Conservation (phyloP, 108 stramenopile genomes). For the Cyclotella sp. region DNA sequence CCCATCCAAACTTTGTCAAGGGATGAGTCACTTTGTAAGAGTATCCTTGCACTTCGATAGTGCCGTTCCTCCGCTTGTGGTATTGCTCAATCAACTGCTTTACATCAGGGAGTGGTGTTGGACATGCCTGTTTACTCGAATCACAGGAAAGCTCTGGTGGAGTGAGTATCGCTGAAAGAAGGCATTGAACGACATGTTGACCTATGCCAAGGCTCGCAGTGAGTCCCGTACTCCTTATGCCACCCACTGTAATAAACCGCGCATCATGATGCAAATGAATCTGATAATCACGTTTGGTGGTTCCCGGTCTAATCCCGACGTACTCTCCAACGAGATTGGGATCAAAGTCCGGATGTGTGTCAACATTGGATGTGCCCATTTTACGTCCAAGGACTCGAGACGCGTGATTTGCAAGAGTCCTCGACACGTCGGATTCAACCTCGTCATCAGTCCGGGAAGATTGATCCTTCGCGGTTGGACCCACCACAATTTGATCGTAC, state of each 20-base stretch:
- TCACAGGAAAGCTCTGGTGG: not conserved
- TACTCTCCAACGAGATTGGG: slow-evolving; percentile 65
- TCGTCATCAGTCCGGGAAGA: slow-evolving; percentile 55
- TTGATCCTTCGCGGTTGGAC: slow-evolving; percentile 86
- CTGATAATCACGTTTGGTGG: slow-evolving; percentile 79
- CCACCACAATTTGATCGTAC: slow-evolving; percentile 82
- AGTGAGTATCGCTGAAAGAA: slow-evolving; percentile 36
- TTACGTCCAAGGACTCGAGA: slow-evolving; percentile 38
- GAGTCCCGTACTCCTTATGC: slow-evolving; percentile 83
- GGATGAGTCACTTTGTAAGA: slow-evolving; percentile 80
- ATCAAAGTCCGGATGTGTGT: slow-evolving; percentile 35
- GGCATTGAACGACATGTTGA: slow-evolving; percentile 59
- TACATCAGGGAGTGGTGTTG: slow-evolving; percentile 66
- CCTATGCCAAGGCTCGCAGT: slow-evolving; percentile 84
- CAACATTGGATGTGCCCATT: slow-evolving; percentile 15
- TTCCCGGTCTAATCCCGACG: slow-evolving; percentile 84
- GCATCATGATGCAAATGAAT: slow-evolving; percentile 49
- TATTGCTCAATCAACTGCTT: slow-evolving; percentile 59
- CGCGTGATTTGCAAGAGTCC: slow-evolving; percentile 47
- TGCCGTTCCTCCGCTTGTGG: slow-evolving; percentile 54
- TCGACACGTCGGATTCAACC: slow-evolving; percentile 56
- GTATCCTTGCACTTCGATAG: slow-evolving; percentile 55
- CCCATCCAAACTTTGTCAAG: slow-evolving; percentile 67
- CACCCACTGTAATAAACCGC: slow-evolving; percentile 74
- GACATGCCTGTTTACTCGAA: slow-evolving; percentile 4